Evolutionary conservation across 2,329 filamentous ascomycete species (phyloP).

Genomic region (Exophiala oligosperma): DNA sequence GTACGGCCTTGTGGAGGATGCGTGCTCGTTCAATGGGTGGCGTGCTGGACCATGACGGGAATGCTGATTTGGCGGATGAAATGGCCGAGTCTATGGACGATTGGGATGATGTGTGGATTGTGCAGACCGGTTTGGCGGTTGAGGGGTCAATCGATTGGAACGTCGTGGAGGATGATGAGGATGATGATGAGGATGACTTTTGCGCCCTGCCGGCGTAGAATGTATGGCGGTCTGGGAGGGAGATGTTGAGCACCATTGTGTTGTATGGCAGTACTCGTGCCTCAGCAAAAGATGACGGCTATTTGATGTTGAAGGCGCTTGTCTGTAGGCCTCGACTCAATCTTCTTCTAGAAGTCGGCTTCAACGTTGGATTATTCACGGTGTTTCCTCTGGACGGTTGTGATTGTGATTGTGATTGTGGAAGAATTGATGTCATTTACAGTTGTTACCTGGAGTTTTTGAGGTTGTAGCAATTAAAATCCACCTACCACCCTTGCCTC

Average conservation of each 20-base stretch:
- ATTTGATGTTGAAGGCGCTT: too few relatives aligned
- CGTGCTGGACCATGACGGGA: constrained; percentile 73
- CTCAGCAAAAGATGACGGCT: too few relatives aligned
- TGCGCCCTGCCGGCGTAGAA: constrained; percentile 75
- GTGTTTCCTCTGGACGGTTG: too few relatives aligned
- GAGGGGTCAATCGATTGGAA: constrained; percentile 76
- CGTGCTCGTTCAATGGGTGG: constrained; percentile 72
- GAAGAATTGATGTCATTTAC: too few relatives aligned
- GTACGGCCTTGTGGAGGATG: constrained; percentile 74
- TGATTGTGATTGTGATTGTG: too few relatives aligned
- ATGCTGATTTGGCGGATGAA: constrained; percentile 68
- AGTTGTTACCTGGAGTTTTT: too few relatives aligned
- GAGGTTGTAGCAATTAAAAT: too few relatives aligned
- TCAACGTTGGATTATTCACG: too few relatives aligned
- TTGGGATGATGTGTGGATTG: constrained; percentile 68
- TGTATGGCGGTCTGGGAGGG: constrained; percentile 54
- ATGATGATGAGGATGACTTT: constrained; percentile 30
- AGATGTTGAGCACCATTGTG: constrained; percentile 9
- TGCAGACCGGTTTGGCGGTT: constrained; percentile 66
- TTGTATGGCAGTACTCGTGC: neutral
- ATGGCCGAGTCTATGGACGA: constrained; percentile 71
- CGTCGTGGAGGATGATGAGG: constrained; percentile 51
- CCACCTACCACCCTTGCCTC: too few relatives aligned
- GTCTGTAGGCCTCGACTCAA: neutral
- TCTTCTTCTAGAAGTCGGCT: too few relatives aligned